Conservation (phyloP, 2,329 filamentous ascomycete genomes). For the Fusarium marasasianum region DNA sequence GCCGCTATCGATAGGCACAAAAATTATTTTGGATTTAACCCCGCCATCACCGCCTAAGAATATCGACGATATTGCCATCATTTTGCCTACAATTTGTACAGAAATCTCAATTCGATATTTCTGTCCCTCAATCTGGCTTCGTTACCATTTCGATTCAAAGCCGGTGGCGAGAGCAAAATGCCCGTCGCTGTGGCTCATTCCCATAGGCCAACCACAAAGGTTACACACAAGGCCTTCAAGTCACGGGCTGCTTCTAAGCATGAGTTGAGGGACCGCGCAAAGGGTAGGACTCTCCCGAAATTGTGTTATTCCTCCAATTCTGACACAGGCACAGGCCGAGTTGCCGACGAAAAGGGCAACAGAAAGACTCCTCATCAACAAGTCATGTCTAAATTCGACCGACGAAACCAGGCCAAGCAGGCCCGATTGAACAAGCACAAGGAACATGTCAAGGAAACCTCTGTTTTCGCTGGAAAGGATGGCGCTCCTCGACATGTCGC, state of each 20-base stretch:
- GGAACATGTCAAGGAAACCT: slow-evolving; percentile 81
- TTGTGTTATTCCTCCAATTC: background rate
- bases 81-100: slow-evolving; percentile 16
- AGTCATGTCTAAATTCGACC: slow-evolving; percentile 96
- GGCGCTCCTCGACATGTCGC: slow-evolving; percentile 89
- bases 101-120: slow-evolving; percentile 4
- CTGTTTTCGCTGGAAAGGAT: slow-evolving; percentile 85
- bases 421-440: slow-evolving; percentile 83
- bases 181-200: slow-evolving; percentile 78
- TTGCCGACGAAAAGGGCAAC: slow-evolving; percentile 75
- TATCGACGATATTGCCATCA: slow-evolving; percentile 43
- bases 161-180: slow-evolving; percentile 78
- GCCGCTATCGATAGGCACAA: slow-evolving; percentile 51
- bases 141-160: slow-evolving; percentile 88
- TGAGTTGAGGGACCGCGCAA: slow-evolving; percentile 82
- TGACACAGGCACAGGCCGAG: slow-evolving; percentile 69
- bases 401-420: slow-evolving; percentile 94
- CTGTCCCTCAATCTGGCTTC: slow-evolving; percentile 66
- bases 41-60: slow-evolving; percentile 47
- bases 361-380: slow-evolving; percentile 94
- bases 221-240: slow-evolving; percentile 89
- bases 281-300: slow-evolving; percentile 66
- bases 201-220: slow-evolving; percentile 92
- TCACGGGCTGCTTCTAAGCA: slow-evolving; percentile 90
- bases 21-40: slow-evolving; percentile 52